These are phyloP conservation scores for Suhomyces bokatorum DNA, from an alignment of 1,139 yeast species.

Conservation along the genomic window DNA sequence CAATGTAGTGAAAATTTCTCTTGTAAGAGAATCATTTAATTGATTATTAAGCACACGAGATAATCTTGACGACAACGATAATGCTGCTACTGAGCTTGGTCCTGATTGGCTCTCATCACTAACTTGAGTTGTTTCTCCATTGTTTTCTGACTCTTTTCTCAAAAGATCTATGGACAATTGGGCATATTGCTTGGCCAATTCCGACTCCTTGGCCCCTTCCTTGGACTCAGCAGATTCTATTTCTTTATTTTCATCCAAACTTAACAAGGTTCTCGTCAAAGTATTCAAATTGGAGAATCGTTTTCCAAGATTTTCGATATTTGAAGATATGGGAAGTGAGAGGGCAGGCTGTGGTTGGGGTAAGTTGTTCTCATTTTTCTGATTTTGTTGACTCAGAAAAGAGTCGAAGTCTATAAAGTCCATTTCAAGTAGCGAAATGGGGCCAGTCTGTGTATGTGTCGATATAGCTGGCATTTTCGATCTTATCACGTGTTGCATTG, in stretches of 20 bases:
- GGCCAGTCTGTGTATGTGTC: not conserved
- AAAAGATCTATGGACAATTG: constrained; percentile 14
- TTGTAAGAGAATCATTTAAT: constrained; percentile 47
- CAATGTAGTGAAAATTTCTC: constrained; percentile 49
- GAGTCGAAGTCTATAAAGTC: constrained; percentile 48
- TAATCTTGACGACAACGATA: constrained; percentile 45
- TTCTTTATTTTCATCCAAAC: constrained; percentile 15
- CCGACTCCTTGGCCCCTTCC: constrained; percentile 7
- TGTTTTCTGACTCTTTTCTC: constrained; percentile 9
- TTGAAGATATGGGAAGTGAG: constrained; percentile 43
- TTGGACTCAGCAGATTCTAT: not conserved
- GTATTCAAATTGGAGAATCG: constrained; percentile 37
- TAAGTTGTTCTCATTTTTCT: constrained; percentile 18
- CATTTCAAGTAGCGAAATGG: constrained; percentile 23
- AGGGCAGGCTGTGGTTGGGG: constrained; percentile 52
- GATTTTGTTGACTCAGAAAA: constrained; percentile 20
- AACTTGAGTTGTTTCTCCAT: not conserved
- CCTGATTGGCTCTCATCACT: not conserved
- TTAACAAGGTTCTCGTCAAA: constrained; percentile 33
- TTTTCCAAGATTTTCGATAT: constrained; percentile 40
- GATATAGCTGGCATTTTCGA: constrained; percentile 1
- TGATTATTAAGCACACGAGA: constrained; percentile 53
- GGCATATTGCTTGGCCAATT: constrained; percentile 24
- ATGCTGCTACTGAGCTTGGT: constrained; percentile 3
- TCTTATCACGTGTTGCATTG: not conserved